Conservation (phyloP, 176 grass and related monocot species). For the Areca catechu region DNA sequence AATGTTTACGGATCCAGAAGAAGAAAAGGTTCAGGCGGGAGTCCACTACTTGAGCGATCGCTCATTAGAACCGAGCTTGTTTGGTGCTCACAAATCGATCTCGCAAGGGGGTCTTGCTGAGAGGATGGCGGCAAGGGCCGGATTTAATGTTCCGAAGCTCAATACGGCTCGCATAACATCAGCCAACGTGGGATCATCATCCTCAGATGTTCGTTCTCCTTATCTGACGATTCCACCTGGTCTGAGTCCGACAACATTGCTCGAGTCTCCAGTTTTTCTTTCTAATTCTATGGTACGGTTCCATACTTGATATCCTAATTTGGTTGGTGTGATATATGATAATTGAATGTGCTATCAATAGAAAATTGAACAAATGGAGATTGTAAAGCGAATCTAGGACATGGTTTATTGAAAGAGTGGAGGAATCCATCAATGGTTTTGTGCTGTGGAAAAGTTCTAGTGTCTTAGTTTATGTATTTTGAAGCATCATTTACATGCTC, state of each 20-base stretch:
- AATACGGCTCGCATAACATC: constrained; percentile 42
- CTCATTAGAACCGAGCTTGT: constrained; percentile 29
- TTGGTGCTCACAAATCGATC: constrained; percentile 38
- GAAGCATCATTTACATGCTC: too few species aligned
- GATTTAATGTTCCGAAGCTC: constrained; percentile 69
- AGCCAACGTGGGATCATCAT: constrained; percentile 38
- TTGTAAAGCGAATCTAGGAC: background rate
- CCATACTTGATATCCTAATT: background rate
- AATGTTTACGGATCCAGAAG: constrained; percentile 16
- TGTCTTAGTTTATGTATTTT: too few species aligned
- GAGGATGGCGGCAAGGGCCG: constrained; percentile 68
- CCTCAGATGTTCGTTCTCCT: constrained; percentile 46
- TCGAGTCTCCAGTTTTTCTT: constrained; percentile 92
- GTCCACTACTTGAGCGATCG: constrained; percentile 25
- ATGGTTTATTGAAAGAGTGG: too few species aligned
- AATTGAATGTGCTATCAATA: constrained; percentile 12
- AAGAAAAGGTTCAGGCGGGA: constrained; percentile 22
- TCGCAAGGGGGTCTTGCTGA: constrained; percentile 49
- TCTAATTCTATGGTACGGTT: constrained; percentile 60
- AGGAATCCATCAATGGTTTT: too few species aligned
- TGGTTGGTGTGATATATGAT: constrained; percentile 13
- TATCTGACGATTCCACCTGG: constrained; percentile 85
- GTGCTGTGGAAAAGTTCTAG: too few species aligned
- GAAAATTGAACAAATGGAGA: background rate
- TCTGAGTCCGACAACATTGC: constrained; percentile 70